Evolutionary conservation across 805 yeast genomes (phyloP), one percentile per base, ranked within the genome.

Genomic region (Candida pini): DNA sequence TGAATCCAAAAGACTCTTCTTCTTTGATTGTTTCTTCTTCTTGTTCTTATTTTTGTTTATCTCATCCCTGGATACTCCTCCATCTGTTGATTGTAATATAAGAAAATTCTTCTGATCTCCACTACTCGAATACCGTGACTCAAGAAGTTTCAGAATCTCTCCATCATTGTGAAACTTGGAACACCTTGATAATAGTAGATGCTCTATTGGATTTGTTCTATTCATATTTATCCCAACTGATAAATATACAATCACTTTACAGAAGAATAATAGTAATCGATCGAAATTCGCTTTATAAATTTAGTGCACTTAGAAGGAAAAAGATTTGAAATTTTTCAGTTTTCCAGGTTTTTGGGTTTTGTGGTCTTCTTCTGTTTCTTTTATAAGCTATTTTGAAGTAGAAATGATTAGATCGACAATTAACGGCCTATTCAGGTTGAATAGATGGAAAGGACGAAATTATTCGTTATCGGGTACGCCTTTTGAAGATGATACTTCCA

Each of bases 31-130:
- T 41, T 58, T 39, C 28, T 28, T 34, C 26, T 30, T 36, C 18
- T 5, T 22, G 26, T 31, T 42, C 35, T 33, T 33, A 12, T 20
- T 31, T 33, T 28, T 34, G 19, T 39, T 46, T n/a, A 43, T 43
- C 17, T 43, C 45, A 7, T 32, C 21, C 17, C 44, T 36, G 4
- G 41, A 26, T 10, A 41, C 28, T 17, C 52, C 49, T 5, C 54
- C 57, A 19, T 57, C 62, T 0, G 73, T 62, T 2, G 70, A 60
- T 23, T 58, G 53, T 30, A 73, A 56, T 8, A 68, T 40, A 23
- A 74, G 49, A 28, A 54, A 59, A 16, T 72, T 71, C 49, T 68
- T 71, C 42, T 70, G 76, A 20, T 58, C 61, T 7, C 77, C 78
- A 2, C 54, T 45, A 10, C 56, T 37, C 0, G 76, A 64, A 51